Evolutionary conservation across 1,139 yeast genomes (phyloP).

Genomic region (Blastobotrys apis): DNA sequence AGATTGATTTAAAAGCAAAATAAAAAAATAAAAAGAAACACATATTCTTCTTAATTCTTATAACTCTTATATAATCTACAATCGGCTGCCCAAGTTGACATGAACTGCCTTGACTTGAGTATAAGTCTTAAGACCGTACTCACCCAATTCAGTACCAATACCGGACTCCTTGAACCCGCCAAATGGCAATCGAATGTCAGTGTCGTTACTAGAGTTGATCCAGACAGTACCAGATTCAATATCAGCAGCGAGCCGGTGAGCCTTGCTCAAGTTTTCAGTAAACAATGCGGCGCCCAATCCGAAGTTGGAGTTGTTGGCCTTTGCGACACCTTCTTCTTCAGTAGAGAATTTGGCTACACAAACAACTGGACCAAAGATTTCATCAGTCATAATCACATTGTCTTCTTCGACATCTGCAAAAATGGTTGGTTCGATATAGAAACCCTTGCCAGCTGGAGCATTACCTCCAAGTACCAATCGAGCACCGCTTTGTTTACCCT

Average conservation of each 20-base stretch:
- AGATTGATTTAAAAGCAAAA: not conserved
- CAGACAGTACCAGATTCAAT: constrained; percentile 76
- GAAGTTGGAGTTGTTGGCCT: constrained; percentile 69
- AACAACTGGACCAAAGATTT: constrained; percentile 85
- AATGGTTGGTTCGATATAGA: constrained; percentile 63
- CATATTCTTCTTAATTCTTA: not conserved
- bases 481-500: constrained; percentile 72
- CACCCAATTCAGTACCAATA: constrained; percentile 83
- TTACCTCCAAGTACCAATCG: constrained; percentile 54
- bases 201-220: constrained; percentile 78
- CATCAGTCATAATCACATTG: constrained; percentile 63
- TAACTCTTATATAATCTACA: constrained; percentile 14
- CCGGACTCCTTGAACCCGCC: constrained; percentile 84
- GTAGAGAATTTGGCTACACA: constrained; percentile 64
- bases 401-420: constrained; percentile 61
- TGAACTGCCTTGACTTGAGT: constrained; percentile 79
- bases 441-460: constrained; percentile 68
- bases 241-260: constrained; percentile 57
- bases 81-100: constrained; percentile 37
- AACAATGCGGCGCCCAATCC: constrained; percentile 84
- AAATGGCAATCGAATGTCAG: constrained; percentile 72
- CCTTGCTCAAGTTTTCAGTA: constrained; percentile 54
- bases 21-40: not conserved
- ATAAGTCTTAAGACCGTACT: constrained; percentile 70
- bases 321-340: constrained; percentile 62